Base-by-base conservation (phyloP, 441 rosid species). In the Breynia disticha region DNA sequence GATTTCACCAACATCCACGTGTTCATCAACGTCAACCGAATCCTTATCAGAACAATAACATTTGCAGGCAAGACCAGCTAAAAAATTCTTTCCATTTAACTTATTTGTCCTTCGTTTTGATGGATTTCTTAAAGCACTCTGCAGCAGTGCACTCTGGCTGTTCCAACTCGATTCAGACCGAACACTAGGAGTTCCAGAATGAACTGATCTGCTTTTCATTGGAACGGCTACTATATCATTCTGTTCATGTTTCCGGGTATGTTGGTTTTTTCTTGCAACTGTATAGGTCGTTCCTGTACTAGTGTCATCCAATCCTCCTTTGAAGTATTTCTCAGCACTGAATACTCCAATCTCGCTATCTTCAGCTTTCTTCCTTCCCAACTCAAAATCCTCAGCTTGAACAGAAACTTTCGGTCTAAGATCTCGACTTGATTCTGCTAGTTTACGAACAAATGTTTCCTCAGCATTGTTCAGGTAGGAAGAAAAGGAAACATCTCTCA, bases 321-420 rank as follows among this genome's bases (percentile, higher is more conserved):
- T 80, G 74, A 86, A 89, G 73, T 89, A 89, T 48, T 76, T 89
- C 62, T 89, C 95, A 12, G 97, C 97, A 56, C 80, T 71, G 43
- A 86, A 89, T 21, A 89, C 80, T 46, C 88, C 95, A 39, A 89
- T 82, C 62, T 85, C 95, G 20, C 72, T 87, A 47, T 80, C 90
- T 22, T 76, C 80, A 16, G 56, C 77, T 59, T 53, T 59, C 72
- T 73, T 76, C 48, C 54, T 24, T 0, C 35, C 68, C 65, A 70
- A 28, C 68, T 46, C 54, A 19, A 47, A 54, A n/a, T 48, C 60
- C 16, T 66, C 50, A 48, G 58, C 71, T 61, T 46, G 67, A 11
- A 57, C 55, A 45, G 55, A 52, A 32, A 52, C 50, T 18, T 46
- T 56, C 43, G 64, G 54, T 62, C 8, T 59, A 45, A 70, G 55